These are phyloP conservation scores for Saccharomycopsis selenospora DNA, from an alignment of 805 yeast genomes.

Conservation along the genomic window DNA sequence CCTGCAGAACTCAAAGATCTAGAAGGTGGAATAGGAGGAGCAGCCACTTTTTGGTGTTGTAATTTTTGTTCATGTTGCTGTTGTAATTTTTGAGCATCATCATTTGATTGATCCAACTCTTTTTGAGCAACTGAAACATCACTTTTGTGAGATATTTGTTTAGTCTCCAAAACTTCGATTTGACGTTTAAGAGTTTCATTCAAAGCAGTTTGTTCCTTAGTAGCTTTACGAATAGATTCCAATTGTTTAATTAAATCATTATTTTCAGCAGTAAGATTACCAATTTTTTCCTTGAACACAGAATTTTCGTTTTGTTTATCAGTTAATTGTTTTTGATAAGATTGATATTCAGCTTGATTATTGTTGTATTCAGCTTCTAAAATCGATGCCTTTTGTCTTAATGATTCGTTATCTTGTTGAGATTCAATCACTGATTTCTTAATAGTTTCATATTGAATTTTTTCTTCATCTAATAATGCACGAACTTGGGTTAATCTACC, in stretches of 20 bases:
- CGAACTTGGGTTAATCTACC: conserved; percentile 60
- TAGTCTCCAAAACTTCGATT: conserved; percentile 52
- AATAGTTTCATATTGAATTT: conserved; percentile 63
- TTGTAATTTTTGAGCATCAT: conserved; percentile 30
- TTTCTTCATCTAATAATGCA: conserved; percentile 70
- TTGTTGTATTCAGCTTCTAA: conserved; percentile 75
- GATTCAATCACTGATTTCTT: conserved; percentile 55
- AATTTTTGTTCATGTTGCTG: conserved; percentile 18
- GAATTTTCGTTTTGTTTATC: conserved; percentile 63
- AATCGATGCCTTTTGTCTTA: conserved; percentile 65
- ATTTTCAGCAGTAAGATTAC: conserved; percentile 58
- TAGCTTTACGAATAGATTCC: conserved; percentile 44
- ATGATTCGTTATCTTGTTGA: conserved; percentile 56
- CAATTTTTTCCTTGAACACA: conserved; percentile 59
- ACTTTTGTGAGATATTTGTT: conserved; percentile 36
- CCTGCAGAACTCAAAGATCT: conserved; percentile 7
- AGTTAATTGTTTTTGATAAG: conserved; percentile 52
- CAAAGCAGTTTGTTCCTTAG: conserved; percentile 55
- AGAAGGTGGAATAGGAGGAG: conserved; percentile 2
- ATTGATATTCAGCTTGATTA: conserved; percentile 55
- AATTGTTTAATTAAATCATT: conserved; percentile 51
- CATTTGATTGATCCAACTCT: conserved; percentile 34
- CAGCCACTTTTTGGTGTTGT: conserved; percentile 11
- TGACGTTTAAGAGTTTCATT: conserved; percentile 64
- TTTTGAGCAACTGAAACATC: conserved; percentile 36